Conservation (phyloP, 192 early-diverging fungal genomes). For the Gigaspora rosea region DNA sequence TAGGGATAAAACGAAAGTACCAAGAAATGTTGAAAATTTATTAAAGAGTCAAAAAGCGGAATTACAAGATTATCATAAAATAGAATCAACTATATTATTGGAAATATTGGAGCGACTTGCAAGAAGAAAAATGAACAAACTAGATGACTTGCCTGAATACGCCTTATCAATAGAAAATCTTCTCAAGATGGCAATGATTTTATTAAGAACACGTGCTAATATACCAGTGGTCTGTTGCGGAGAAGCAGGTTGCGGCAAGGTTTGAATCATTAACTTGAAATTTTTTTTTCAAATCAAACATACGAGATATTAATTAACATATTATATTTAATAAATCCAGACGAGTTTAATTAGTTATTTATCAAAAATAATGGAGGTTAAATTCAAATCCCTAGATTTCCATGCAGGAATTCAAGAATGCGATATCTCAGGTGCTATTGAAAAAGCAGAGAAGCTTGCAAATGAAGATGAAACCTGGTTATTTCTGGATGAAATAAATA, state of each 20-base stretch:
- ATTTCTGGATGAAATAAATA: constrained; percentile 33
- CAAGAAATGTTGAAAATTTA: constrained; percentile 17
- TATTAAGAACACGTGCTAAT: constrained; percentile 22
- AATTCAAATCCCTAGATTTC: background rate
- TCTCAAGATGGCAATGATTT: constrained; percentile 28
- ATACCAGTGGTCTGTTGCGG: constrained; percentile 29
- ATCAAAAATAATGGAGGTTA: constrained; percentile 11
- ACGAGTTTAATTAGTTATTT: constrained; percentile 28
- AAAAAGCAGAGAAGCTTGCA: background rate
- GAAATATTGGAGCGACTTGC: constrained; percentile 13
- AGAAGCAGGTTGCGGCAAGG: constrained; percentile 26
- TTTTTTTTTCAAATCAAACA: too few species aligned
- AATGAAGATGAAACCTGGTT: background rate
- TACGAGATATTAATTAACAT: too few species aligned
- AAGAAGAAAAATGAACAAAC: background rate
- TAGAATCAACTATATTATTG: background rate
- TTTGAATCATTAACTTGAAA: too few species aligned
- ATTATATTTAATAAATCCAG: background rate
- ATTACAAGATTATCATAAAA: constrained; percentile 25
- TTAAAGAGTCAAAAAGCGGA: constrained; percentile 22
- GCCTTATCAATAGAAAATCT: constrained; percentile 23
- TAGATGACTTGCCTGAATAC: background rate
- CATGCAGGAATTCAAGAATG: constrained; percentile 28
- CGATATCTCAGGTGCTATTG: background rate
- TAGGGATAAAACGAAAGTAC: constrained; percentile 22